These are phyloP conservation scores for Linnemannia elongata DNA, from an alignment of 192 early-diverging fungal species.

Conservation along the genomic window DNA sequence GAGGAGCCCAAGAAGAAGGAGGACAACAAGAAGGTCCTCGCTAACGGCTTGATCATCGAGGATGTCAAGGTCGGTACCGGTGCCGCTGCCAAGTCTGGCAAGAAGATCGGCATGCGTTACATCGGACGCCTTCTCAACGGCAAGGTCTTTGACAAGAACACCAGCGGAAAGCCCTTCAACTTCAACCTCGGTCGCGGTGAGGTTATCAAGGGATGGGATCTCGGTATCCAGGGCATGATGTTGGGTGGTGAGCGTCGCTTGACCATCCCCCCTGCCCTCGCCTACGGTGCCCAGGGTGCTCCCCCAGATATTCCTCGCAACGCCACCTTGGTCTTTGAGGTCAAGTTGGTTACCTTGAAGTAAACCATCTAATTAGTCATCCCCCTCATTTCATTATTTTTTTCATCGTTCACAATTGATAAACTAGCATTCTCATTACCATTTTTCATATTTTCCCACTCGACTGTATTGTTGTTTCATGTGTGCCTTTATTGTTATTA, in stretches of 20 bases:
- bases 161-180: constrained; percentile 88
- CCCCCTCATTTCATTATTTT: neutral
- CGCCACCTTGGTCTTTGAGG: constrained; percentile 92
- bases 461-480: neutral
- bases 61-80: constrained; percentile 73
- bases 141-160: constrained; percentile 98
- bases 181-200: constrained; percentile 91
- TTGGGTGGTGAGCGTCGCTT: constrained; percentile 92
- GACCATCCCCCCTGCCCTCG: constrained; percentile 87
- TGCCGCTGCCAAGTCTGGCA: constrained; percentile 58
- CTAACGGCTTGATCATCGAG: constrained; percentile 86
- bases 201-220: constrained; percentile 98
- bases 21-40: constrained; percentile 68
- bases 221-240: constrained; percentile 91
- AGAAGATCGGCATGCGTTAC: constrained; percentile 88
- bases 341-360: constrained; percentile 85
- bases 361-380: constrained; percentile 30
- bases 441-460: neutral
- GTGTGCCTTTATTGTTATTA: neutral
- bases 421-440: constrained; percentile 3
- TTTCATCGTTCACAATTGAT: neutral
- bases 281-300: constrained; percentile 84
- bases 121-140: constrained; percentile 94
- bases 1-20: constrained; percentile 68
- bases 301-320: constrained; percentile 94